phyloP scores from a whole-genome alignment of 1,284 basidiomycete genomes.

The Apiotrichum porosum region DNA sequence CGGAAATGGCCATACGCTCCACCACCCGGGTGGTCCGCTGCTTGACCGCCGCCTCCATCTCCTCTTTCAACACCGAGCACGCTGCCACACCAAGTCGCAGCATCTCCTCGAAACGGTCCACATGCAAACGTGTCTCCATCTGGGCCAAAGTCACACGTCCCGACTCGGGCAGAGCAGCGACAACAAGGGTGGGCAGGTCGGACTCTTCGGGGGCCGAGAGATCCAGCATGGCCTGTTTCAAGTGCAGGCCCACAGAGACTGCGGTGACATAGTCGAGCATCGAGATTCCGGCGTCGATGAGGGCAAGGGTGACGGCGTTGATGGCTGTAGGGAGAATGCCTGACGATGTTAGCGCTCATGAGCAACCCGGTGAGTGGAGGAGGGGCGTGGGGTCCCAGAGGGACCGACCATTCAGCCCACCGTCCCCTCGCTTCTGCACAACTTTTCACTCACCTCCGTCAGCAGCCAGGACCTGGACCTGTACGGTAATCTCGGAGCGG shows the following conservation, averaged over 20 bases:
- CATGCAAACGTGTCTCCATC: conserved; percentile 90
- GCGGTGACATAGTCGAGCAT: conserved; percentile 86
- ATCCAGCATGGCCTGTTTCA: conserved; percentile 73
- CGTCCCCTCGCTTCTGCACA: too few relatives aligned
- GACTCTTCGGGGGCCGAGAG: conserved; percentile 83
- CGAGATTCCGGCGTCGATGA: conserved; percentile 85
- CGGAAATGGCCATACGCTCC: conserved; percentile 31
- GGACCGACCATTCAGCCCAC: not conserved
- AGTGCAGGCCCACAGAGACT: conserved; percentile 67
- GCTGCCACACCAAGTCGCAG: conserved; percentile 74
- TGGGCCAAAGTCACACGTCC: conserved; percentile 79
- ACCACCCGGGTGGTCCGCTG: conserved; percentile 62
- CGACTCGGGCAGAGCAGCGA: conserved; percentile 80
- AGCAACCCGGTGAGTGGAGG: not conserved
- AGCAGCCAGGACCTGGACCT: conserved; percentile 84
- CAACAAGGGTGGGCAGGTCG: conserved; percentile 79
- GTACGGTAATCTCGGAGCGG: conserved; percentile 88
- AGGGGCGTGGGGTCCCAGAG: not conserved
- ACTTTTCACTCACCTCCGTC: conserved; percentile 61
- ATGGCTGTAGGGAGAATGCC: conserved; percentile 88
- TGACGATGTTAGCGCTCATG: too few relatives aligned
- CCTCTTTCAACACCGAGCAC: conserved; percentile 68
- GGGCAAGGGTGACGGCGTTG: conserved; percentile 88
- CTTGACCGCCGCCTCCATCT: conserved; percentile 74
- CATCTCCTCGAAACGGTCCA: conserved; percentile 87